Evolutionary conservation across 805 yeast species (phyloP).

Genomic region (Lachancea cidri): DNA sequence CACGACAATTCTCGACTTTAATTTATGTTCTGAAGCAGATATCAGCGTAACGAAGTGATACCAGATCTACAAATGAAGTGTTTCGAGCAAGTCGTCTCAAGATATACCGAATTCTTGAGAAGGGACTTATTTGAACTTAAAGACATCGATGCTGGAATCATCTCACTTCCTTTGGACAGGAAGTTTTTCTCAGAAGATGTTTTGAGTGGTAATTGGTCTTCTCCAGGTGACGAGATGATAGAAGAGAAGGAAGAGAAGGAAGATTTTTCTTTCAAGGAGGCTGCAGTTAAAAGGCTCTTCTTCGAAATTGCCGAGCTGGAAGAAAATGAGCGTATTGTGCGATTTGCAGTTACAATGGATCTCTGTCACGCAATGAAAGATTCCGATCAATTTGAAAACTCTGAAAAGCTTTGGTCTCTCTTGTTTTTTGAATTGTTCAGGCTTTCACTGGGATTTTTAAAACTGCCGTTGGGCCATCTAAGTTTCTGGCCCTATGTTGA

Average conservation of each 20-base stretch:
- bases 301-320: conserved; percentile 1
- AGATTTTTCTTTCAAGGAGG: neutral
- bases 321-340: conserved; percentile 7
- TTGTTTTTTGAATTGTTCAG: conserved; percentile 24
- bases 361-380: conserved; percentile 17
- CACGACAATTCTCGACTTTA: too few species aligned
- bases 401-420: conserved; percentile 17
- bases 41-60: too few species aligned
- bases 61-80: neutral
- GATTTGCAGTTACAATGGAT: conserved; percentile 18
- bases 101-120: neutral
- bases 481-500: conserved; percentile 30
- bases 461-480: conserved; percentile 22
- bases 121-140: neutral
- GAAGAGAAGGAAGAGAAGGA: neutral
- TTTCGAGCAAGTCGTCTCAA: neutral
- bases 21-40: too few species aligned
- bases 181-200: neutral
- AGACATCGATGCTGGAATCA: neutral
- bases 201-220: neutral
- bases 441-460: conserved; percentile 16
- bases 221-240: neutral
- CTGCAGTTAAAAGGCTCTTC: conserved; percentile 3
- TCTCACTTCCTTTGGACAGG: neutral
- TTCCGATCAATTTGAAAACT: conserved; percentile 14